phyloP scores from a whole-genome alignment of 2,329 filamentous ascomycete species.

The Aureobasidium lini region DNA sequence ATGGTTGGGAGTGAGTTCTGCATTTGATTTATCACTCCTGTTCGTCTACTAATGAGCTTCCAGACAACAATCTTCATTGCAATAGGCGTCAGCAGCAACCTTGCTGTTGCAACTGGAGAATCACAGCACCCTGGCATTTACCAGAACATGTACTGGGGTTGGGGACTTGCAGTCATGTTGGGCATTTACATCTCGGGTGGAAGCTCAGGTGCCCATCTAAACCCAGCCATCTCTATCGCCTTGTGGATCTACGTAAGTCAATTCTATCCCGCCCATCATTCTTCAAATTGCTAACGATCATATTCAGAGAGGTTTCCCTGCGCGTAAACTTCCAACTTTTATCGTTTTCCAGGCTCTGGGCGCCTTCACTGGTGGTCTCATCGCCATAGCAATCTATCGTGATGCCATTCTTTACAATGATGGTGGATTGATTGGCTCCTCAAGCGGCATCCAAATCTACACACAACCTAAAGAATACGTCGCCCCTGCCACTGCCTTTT shows the following conservation, averaged over 20 bases:
- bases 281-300: background rate
- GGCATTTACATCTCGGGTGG: constrained; percentile 36
- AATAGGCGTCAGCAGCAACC: constrained; percentile 21
- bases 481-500: constrained; percentile 35
- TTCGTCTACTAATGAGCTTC: background rate
- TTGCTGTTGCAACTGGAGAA: constrained; percentile 35
- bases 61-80: constrained; percentile 30
- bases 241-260: constrained; percentile 30
- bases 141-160: constrained; percentile 30
- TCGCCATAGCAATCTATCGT: constrained; percentile 39
- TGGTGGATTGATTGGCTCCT: constrained; percentile 31
- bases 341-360: constrained; percentile 46
- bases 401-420: constrained; percentile 28
- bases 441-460: constrained; percentile 23
- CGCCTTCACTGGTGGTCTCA: constrained; percentile 42
- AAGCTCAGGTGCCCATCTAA: constrained; percentile 41
- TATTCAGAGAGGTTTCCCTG: constrained; percentile 42
- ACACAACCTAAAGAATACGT: constrained; percentile 24
- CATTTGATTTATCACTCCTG: background rate
- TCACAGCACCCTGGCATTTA: constrained; percentile 17
- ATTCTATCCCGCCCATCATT: too few species aligned
- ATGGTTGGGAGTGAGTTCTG: constrained; percentile 35
- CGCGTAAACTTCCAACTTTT: constrained; percentile 44
- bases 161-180: constrained; percentile 50
- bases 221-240: constrained; percentile 39